These are phyloP conservation scores for Ascochyta clinopodiicola DNA, from an alignment of 2,329 filamentous ascomycete genomes.

Conservation along the genomic window DNA sequence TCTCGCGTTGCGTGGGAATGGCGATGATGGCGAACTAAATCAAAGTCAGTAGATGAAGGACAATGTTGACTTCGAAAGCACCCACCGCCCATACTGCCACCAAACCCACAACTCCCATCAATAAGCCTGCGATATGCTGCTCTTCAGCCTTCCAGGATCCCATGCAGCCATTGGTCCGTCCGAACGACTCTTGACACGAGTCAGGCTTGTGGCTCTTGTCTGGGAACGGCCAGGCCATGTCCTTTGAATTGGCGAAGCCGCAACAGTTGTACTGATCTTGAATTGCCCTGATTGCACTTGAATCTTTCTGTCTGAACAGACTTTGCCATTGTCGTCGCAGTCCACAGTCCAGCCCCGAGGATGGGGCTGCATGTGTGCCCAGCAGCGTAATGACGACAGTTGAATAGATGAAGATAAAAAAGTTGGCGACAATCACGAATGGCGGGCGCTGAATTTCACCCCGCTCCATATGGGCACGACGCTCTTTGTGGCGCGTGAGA, in stretches of 20 bases:
- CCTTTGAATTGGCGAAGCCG: slow-evolving; percentile 63
- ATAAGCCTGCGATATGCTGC: slow-evolving; percentile 60
- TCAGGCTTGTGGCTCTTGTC: slow-evolving; percentile 36
- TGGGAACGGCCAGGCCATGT: slow-evolving; percentile 70
- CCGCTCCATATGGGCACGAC: slow-evolving; percentile 35
- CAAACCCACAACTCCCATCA: slow-evolving; percentile 58
- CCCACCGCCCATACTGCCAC: slow-evolving; percentile 41
- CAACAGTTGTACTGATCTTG: slow-evolving; percentile 73
- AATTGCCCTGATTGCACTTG: slow-evolving; percentile 60
- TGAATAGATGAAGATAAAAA: slow-evolving; percentile 50
- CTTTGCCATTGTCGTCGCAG: slow-evolving; percentile 64
- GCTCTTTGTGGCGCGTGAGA: slow-evolving; percentile 43
- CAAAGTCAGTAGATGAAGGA: background rate
- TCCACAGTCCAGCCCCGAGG: slow-evolving; percentile 56
- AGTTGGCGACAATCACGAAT: slow-evolving; percentile 49
- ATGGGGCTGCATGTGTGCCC: slow-evolving; percentile 51
- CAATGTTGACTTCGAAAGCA: background rate
- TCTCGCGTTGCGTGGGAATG: slow-evolving; percentile 37
- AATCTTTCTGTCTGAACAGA: slow-evolving; percentile 62
- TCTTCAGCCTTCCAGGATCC: slow-evolving; percentile 64
- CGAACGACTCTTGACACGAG: slow-evolving; percentile 58
- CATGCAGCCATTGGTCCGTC: slow-evolving; percentile 57
- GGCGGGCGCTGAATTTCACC: slow-evolving; percentile 44
- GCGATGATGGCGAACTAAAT: slow-evolving; percentile 40
- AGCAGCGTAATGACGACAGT: slow-evolving; percentile 55